Conservation (phyloP, 1,284 basidiomycete species). For the Ustilago cynodontis region DNA sequence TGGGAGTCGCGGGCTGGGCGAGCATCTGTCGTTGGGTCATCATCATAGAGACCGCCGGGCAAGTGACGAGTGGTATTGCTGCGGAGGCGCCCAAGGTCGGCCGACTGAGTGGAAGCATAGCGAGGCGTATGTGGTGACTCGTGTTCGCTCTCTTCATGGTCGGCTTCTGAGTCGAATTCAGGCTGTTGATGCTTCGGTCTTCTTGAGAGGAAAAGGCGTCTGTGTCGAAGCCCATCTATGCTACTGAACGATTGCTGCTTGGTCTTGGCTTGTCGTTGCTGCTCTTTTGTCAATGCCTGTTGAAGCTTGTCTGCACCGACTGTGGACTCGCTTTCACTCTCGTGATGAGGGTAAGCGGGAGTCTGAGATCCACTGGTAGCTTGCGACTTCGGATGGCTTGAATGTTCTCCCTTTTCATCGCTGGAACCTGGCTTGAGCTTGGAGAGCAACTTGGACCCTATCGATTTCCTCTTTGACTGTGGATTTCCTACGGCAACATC, state of each 20-base stretch:
- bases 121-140: conserved; percentile 4
- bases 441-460: conserved; percentile 44
- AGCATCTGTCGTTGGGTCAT: conserved; percentile 6
- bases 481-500: neutral
- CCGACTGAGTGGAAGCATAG: conserved; percentile 16
- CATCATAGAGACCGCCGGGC: conserved; percentile 42
- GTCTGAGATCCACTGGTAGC: conserved; percentile 25
- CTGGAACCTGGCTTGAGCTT: conserved; percentile 26
- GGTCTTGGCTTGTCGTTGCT: conserved; percentile 9
- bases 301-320: conserved; percentile 17
- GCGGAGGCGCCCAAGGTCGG: neutral
- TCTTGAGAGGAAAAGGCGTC: conserved; percentile 14
- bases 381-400: conserved; percentile 8
- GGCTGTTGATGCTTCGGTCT: conserved; percentile 6
- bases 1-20: neutral
- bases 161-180: conserved; percentile 20
- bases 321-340: neutral
- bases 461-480: conserved; percentile 23
- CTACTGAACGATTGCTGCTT: conserved; percentile 25
- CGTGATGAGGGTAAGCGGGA: neutral
- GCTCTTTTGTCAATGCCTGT: conserved; percentile 27
- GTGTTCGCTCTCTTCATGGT: conserved; percentile 1
- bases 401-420: conserved; percentile 10
- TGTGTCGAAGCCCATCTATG: conserved; percentile 20
- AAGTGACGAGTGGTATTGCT: conserved; percentile 34